phyloP scores from a whole-genome alignment of 306 rosid genomes.

The Phaseolus lunatus region DNA sequence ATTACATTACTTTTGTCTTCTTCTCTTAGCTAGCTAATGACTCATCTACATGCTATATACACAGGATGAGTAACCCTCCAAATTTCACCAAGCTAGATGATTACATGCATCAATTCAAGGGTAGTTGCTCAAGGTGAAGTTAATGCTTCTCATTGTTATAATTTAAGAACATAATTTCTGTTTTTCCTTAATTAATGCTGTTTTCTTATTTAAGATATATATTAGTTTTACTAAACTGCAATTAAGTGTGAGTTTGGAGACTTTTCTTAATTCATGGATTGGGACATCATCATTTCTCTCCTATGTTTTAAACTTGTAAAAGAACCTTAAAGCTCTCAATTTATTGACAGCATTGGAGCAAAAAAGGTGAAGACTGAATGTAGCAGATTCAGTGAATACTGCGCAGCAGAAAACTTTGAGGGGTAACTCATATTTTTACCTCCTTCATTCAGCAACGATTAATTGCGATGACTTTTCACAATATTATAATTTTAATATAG shows the following conservation, averaged over 20 bases:
- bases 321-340: neutral
- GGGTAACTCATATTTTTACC: constrained; percentile 58
- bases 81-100: constrained; percentile 65
- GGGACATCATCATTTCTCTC: no score
- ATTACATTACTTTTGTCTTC: neutral
- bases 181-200: neutral
- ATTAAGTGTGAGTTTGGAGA: neutral
- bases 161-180: neutral
- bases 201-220: constrained; percentile 1
- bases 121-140: constrained; percentile 76
- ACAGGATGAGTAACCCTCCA: constrained; percentile 56
- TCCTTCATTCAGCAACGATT: neutral
- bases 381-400: constrained; percentile 62
- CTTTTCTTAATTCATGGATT: no score
- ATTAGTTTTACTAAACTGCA: neutral
- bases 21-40: neutral
- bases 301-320: no score
- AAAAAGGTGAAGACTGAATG: constrained; percentile 74
- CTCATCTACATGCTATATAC: neutral
- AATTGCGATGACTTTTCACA: no score
- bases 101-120: constrained; percentile 84
- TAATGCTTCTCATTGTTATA: neutral
- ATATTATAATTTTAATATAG: neutral
- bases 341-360: constrained; percentile 74
- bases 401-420: constrained; percentile 65